These are phyloP conservation scores for Allomyces javanicus DNA, from an alignment of 192 early-diverging fungal species.

Conservation along the genomic window DNA sequence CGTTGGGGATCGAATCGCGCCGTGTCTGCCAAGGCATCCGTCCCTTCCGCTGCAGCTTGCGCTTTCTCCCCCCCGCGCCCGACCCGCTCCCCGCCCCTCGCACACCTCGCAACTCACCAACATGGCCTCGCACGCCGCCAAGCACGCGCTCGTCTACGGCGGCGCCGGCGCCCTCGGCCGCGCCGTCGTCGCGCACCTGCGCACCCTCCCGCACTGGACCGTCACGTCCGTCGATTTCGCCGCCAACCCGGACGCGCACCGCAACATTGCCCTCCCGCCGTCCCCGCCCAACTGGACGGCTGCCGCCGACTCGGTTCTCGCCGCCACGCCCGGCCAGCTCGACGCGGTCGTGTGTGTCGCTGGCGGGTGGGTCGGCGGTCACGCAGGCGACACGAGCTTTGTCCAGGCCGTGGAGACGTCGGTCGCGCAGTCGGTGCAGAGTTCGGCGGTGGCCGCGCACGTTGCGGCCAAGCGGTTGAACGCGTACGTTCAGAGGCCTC, in stretches of 20 bases:
- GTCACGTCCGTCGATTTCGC: slow-evolving; percentile 62
- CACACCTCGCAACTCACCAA: too few species aligned
- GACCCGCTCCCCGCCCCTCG: too few species aligned
- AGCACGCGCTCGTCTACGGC: slow-evolving; percentile 65
- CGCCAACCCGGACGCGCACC: slow-evolving; percentile 47
- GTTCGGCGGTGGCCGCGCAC: slow-evolving; percentile 63
- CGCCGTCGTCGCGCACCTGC: slow-evolving; percentile 47
- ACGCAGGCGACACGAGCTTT: slow-evolving; percentile 39
- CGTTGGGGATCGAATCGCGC: too few species aligned
- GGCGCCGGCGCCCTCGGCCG: slow-evolving; percentile 77
- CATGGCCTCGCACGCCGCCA: slow-evolving; percentile 6
- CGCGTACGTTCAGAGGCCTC: slow-evolving; percentile 40
- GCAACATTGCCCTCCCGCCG: slow-evolving; percentile 26
- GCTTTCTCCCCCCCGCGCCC: too few species aligned
- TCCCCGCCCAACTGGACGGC: slow-evolving; percentile 43
- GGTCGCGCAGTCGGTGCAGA: slow-evolving; percentile 59
- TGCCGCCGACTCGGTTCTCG: slow-evolving; percentile 8
- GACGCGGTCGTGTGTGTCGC: slow-evolving; percentile 81
- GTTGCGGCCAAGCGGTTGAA: slow-evolving; percentile 53
- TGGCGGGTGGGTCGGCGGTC: slow-evolving; percentile 90
- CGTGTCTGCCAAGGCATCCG: too few species aligned
- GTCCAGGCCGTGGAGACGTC: slow-evolving; percentile 54
- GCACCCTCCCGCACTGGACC: slow-evolving; percentile 21
- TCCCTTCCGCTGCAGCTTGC: too few species aligned
- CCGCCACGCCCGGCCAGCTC: slow-evolving; percentile 20